phyloP scores from a whole-genome alignment of 108 stramenopile species.

The Conticribra weissflogii region DNA sequence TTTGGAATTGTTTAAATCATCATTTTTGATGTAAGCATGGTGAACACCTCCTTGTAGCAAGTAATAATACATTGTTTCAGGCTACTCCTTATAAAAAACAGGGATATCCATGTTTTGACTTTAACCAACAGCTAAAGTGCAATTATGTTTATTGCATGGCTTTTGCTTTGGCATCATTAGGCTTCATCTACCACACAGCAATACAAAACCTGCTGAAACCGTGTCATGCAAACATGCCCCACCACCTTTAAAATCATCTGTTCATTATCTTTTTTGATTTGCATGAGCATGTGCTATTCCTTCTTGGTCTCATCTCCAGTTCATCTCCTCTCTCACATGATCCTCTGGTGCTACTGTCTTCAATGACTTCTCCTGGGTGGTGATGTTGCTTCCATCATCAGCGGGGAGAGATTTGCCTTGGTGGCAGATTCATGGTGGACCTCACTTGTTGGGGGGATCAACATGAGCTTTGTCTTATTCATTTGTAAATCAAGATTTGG shows the following conservation, averaged over 20 bases:
- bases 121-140: slow-evolving; percentile 10
- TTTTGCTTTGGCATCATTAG: background rate
- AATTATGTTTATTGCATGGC: background rate
- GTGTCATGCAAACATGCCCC: background rate
- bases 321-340: background rate
- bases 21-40: background rate
- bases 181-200: background rate
- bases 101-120: slow-evolving; percentile 16
- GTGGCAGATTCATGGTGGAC: too few species aligned
- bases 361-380: too few species aligned
- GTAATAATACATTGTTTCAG: background rate
- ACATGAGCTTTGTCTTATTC: too few species aligned
- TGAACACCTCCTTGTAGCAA: background rate
- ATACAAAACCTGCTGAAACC: slow-evolving; percentile 1
- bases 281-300: background rate
- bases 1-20: background rate
- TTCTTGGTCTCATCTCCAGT: background rate
- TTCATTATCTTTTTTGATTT: background rate
- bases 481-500: background rate
- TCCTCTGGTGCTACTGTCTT: background rate
- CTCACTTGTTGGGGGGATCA: too few species aligned
- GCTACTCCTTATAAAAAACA: slow-evolving; percentile 4
- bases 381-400: too few species aligned
- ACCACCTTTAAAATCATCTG: background rate
- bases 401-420: too few species aligned